Evolutionary conservation across 169 alveolate species (phyloP).

Genomic region (Plasmodium inui): DNA sequence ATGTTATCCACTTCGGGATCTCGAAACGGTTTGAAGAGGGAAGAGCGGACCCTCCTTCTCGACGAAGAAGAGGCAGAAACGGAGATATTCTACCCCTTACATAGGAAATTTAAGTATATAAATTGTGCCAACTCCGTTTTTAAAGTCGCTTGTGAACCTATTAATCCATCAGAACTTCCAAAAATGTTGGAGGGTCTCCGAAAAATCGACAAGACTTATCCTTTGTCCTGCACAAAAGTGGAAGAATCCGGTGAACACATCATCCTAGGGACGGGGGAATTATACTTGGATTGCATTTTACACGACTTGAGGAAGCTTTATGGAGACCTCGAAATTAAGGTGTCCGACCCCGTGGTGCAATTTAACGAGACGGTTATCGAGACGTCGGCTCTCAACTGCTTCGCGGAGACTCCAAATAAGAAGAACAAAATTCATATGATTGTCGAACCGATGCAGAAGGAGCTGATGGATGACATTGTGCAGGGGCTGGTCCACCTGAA

Average conservation of each 20-base stretch:
- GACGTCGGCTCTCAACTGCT: conserved; percentile 96
- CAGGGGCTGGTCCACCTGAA: conserved; percentile 85
- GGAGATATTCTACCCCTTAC: conserved; percentile 90
- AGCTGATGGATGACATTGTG: conserved; percentile 91
- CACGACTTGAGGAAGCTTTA: conserved; percentile 97
- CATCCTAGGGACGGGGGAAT: conserved; percentile 98
- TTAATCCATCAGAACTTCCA: conserved; percentile 98
- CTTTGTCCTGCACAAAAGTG: conserved; percentile 94
- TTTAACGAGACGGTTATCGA: conserved; percentile 97
- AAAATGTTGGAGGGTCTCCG: conserved; percentile 98
- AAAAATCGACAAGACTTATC: conserved; percentile 94
- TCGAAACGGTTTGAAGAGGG: neutral
- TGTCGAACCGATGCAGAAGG: conserved; percentile 96
- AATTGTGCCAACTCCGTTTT: conserved; percentile 77
- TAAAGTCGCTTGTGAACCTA: conserved; percentile 97
- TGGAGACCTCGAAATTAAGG: conserved; percentile 98
- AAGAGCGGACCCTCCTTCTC: neutral
- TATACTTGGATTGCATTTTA: conserved; percentile 97
- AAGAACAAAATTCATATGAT: conserved; percentile 93
- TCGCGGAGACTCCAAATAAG: conserved; percentile 96
- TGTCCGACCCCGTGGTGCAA: conserved; percentile 95
- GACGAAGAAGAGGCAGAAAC: conserved; percentile 85
- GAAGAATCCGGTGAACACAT: conserved; percentile 99
- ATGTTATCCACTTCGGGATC: neutral
- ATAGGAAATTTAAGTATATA: conserved; percentile 66